Percentiles rank a stretch among this genome's conserved stretches.
These are phyloP conservation scores for Monosporascus sp. DNA, from an alignment of 2,329 filamentous ascomycete species.

Conservation along the genomic window DNA sequence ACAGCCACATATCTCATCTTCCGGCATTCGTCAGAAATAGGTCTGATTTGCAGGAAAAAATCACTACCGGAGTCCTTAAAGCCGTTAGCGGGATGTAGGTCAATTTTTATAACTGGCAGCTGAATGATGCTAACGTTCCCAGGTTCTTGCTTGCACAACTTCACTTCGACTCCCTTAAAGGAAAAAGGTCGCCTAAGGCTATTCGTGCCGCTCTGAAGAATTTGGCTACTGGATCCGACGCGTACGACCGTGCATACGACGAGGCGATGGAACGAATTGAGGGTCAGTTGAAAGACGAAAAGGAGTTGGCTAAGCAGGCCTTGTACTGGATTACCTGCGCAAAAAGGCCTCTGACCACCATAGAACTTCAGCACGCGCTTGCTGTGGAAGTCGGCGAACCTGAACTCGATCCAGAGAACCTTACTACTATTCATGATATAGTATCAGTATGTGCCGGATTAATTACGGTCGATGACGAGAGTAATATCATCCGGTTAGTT, in stretches of 20 bases:
- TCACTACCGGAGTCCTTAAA: slow-evolving; percentile 13
- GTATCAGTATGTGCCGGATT: slow-evolving; percentile 33
- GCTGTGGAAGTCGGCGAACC: slow-evolving; percentile 24
- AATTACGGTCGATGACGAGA: slow-evolving; percentile 33
- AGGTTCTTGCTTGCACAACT: slow-evolving; percentile 35
- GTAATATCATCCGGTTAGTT: slow-evolving; percentile 31
- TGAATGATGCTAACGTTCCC: slow-evolving; percentile 5
- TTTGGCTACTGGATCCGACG: slow-evolving; percentile 17
- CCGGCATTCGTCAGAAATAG: slow-evolving; percentile 8
- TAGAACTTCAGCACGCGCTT: slow-evolving; percentile 36
- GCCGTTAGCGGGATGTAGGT: slow-evolving; percentile 26
- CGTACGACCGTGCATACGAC: slow-evolving; percentile 33
- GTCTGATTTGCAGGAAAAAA: slow-evolving; percentile 11
- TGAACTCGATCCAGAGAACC: slow-evolving; percentile 27
- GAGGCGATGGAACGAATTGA: slow-evolving; percentile 36
- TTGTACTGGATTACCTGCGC: slow-evolving; percentile 36
- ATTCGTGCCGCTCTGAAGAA: slow-evolving; percentile 23
- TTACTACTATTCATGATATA: slow-evolving; percentile 24
- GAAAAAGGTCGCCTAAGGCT: slow-evolving; percentile 18
- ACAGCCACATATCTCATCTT: slow-evolving; percentile 13
- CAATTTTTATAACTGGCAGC: background rate
- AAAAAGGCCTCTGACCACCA: slow-evolving; percentile 23
- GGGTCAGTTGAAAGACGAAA: slow-evolving; percentile 24
- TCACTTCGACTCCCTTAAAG: slow-evolving; percentile 25
- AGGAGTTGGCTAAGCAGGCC: slow-evolving; percentile 30